Conservation (phyloP, 805 yeast genomes). For the Metschnikowia lachancei region DNA sequence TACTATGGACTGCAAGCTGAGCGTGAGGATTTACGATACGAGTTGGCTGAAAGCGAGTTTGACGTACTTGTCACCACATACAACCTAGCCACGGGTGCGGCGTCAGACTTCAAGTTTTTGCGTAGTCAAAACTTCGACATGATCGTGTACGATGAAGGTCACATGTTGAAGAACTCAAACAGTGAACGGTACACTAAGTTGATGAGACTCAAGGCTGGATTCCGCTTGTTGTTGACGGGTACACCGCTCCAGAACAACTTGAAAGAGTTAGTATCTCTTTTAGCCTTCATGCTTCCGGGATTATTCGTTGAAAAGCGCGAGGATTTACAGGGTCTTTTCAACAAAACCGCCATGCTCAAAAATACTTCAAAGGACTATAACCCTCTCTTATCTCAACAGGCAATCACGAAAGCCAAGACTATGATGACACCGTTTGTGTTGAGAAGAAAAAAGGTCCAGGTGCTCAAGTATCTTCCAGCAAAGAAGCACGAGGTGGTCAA, state of each 20-base stretch:
- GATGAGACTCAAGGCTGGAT: slow-evolving; percentile 80
- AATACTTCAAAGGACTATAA: slow-evolving; percentile 48
- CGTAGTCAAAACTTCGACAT: slow-evolving; percentile 75
- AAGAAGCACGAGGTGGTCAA: slow-evolving; percentile 62
- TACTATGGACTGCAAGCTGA: slow-evolving; percentile 88
- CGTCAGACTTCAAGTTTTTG: slow-evolving; percentile 76
- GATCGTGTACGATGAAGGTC: slow-evolving; percentile 96
- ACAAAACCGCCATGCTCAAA: slow-evolving; percentile 78
- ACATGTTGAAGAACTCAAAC: slow-evolving; percentile 85
- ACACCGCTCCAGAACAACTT: slow-evolving; percentile 95
- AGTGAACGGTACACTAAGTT: slow-evolving; percentile 85
- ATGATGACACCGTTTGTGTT: slow-evolving; percentile 98
- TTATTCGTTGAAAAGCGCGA: slow-evolving; percentile 79
- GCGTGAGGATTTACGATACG: slow-evolving; percentile 78
- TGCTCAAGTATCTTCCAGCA: slow-evolving; percentile 80
- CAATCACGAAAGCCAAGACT: slow-evolving; percentile 87
- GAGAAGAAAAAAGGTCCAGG: slow-evolving; percentile 89
- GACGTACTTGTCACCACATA: slow-evolving; percentile 96
- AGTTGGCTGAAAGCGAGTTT: slow-evolving; percentile 54
- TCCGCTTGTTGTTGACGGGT: slow-evolving; percentile 87
- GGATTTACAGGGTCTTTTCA: slow-evolving; percentile 77
- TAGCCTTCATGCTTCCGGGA: slow-evolving; percentile 86
- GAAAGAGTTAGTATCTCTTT: slow-evolving; percentile 81
- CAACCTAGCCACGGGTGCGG: slow-evolving; percentile 83
- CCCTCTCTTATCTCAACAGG: slow-evolving; percentile 85